phyloP scores from a whole-genome alignment of 768 basidiomycete genomes.

The Clitopilus hobsonii region DNA sequence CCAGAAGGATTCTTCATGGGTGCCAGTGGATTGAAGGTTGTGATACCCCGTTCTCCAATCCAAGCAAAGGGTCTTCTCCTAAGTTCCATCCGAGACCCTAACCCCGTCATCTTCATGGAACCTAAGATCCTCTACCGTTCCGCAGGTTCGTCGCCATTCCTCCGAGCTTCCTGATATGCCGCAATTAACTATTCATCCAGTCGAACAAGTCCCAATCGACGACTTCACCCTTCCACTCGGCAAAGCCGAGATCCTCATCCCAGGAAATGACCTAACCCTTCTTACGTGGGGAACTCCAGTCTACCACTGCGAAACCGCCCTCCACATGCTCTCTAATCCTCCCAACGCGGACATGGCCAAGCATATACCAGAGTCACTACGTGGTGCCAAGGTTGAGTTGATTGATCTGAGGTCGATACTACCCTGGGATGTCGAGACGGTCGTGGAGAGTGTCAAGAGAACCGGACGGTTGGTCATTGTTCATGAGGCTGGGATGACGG shows the following conservation, averaged over 20 bases:
- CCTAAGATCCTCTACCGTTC: slow-evolving; percentile 92
- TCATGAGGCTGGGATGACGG: slow-evolving; percentile 87
- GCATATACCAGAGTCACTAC: slow-evolving; percentile 61
- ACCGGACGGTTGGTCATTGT: slow-evolving; percentile 86
- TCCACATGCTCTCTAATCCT: slow-evolving; percentile 68
- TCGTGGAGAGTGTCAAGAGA: slow-evolving; percentile 77
- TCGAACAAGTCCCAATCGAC: slow-evolving; percentile 90
- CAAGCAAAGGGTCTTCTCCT: slow-evolving; percentile 94
- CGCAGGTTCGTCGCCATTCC: slow-evolving; percentile 41
- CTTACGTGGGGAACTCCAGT: slow-evolving; percentile 93
- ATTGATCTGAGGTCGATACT: slow-evolving; percentile 88
- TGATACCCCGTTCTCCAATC: slow-evolving; percentile 91
- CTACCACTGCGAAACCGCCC: slow-evolving; percentile 83
- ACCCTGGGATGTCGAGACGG: slow-evolving; percentile 82
- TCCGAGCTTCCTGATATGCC: slow-evolving; percentile 1
- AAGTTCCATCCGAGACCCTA: slow-evolving; percentile 84
- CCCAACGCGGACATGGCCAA: slow-evolving; percentile 49
- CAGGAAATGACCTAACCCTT: slow-evolving; percentile 83
- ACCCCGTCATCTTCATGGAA: slow-evolving; percentile 94
- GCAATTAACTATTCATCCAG: slow-evolving; percentile 24
- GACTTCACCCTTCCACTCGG: slow-evolving; percentile 84
- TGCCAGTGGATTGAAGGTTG: slow-evolving; percentile 84
- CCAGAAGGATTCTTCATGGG: slow-evolving; percentile 95
- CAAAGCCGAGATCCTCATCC: slow-evolving; percentile 68
- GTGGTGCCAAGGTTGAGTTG: slow-evolving; percentile 74